Base-by-base conservation (phyloP, 164 flowering plant genomes). In the Magnolia officinalis region DNA sequence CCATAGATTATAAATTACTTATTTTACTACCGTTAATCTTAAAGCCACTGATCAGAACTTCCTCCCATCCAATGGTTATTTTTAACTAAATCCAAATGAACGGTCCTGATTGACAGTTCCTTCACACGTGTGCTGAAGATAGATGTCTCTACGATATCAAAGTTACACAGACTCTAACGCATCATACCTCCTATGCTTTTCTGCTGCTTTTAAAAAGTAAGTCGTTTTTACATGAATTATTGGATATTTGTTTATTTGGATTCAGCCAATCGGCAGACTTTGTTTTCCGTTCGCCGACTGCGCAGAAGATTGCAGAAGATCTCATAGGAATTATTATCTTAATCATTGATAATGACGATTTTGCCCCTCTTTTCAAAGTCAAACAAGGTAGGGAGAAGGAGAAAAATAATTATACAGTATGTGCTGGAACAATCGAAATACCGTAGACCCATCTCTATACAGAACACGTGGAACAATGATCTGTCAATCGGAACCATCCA, bases 281-380 rank as follows among this genome's bases (percentile, higher is more conserved):
- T 68, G 50, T 29, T 68, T 29, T 37, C 50, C 26, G 50, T 24
- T 16, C 71, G 31, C 23, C 11, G 13, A 1, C 11, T 19, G 20
- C 24, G 26, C 68, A 65, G 26, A 21, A 19, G 45, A 37, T 68
- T 26, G 71, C 71, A 18, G 71, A 37, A 68, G 71, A 68, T 68
- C 71, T 37, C 9, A 20, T 37, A 4, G 26, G 50, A 68, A 68
- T 31, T 68, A 68, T 68, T 68, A 68, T 68, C 71, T 68, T 68
- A 31, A 68, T 68, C 18, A 68, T 68, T 68, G 4, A 2, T 2
- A 68, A 68, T 37, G 50, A 37, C 71, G 8, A 18, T 68, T 29
- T 68, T 68, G n/a, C 9, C 71, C 50, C 8, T 37, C 18, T 11
- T 6, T 71, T 21, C 14, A 16, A 72, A 26, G 64, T 72, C 31